Conservation (phyloP, 2,329 filamentous ascomycete species). For the Claviceps pazoutovae region DNA sequence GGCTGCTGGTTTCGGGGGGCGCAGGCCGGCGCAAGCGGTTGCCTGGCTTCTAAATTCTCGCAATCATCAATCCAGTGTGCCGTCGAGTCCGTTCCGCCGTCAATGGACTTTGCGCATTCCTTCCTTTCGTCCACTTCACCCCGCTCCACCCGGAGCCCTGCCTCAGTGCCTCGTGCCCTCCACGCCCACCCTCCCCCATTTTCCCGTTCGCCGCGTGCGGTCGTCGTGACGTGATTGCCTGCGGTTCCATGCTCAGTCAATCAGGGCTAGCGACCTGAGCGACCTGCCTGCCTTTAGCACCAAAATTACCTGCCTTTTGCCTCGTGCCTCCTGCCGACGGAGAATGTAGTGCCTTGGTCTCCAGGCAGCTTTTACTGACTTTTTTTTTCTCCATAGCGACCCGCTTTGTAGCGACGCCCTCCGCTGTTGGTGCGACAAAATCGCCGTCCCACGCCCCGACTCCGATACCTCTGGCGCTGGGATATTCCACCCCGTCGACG, state of each 20-base stretch:
- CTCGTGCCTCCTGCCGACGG: neutral
- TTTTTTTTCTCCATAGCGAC: neutral
- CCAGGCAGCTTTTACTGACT: slow-evolving; percentile 6
- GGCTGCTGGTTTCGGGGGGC: neutral
- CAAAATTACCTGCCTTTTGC: neutral
- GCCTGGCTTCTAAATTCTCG: neutral
- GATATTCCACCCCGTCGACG: slow-evolving; percentile 4
- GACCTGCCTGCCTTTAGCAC: too few relatives aligned
- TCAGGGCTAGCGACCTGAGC: neutral
- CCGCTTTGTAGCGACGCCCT: slow-evolving; percentile 4
- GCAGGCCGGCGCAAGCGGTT: neutral
- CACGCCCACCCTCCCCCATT: neutral
- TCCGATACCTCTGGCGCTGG: slow-evolving; percentile 2
- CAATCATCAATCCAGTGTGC: neutral
- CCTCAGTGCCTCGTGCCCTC: slow-evolving; percentile 7
- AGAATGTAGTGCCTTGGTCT: neutral
- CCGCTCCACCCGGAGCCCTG: slow-evolving; percentile 2
- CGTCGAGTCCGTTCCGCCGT: neutral
- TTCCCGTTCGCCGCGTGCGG: slow-evolving; percentile 3
- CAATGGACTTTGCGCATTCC: neutral
- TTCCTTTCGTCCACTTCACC: neutral
- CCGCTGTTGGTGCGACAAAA: slow-evolving; percentile 1
- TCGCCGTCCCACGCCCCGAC: slow-evolving; percentile 4
- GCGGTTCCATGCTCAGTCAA: neutral
- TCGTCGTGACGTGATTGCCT: slow-evolving; percentile 9